Evolutionary conservation across 2,329 filamentous ascomycete species (phyloP).

Genomic region (Endoconidiophora laricicola): DNA sequence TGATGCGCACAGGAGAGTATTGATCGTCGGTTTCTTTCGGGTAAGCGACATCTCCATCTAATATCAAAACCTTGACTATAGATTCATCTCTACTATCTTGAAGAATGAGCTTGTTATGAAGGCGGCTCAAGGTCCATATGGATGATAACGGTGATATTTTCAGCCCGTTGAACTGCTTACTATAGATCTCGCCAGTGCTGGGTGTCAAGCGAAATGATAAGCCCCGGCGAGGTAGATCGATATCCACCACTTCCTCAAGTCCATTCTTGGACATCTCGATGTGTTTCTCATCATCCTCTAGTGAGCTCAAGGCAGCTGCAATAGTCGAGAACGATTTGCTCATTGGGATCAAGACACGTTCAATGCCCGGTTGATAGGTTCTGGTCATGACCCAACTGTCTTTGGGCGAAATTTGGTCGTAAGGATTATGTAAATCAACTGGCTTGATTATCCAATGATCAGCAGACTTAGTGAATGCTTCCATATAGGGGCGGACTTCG

Average conservation of each 20-base stretch:
- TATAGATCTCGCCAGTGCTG: constrained; percentile 21
- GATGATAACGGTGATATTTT: constrained; percentile 28
- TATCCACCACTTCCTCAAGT: constrained; percentile 17
- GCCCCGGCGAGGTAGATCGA: constrained; percentile 30
- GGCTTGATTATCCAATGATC: constrained; percentile 17
- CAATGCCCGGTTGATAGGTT: not conserved
- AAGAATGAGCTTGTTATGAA: constrained; percentile 33
- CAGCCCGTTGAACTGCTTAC: constrained; percentile 34
- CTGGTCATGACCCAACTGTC: not conserved
- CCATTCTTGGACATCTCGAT: not conserved
- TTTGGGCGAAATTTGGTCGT: too few species aligned
- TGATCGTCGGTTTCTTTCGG: not conserved
- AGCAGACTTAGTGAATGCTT: constrained; percentile 17
- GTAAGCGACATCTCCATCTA: not conserved
- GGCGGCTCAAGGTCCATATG: constrained; percentile 31
- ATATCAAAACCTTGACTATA: constrained; percentile 23
- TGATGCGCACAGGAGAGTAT: not conserved
- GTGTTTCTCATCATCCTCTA: constrained; percentile 1
- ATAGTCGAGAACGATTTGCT: not conserved
- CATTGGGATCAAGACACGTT: not conserved
- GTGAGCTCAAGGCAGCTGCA: not conserved
- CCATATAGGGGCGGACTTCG: constrained; percentile 19
- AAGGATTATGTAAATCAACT: too few species aligned
- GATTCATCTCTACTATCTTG: constrained; percentile 10
- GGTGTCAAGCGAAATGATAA: constrained; percentile 28